phyloP scores from a whole-genome alignment of 83 land plant genomes.

The Thuja plicata region DNA sequence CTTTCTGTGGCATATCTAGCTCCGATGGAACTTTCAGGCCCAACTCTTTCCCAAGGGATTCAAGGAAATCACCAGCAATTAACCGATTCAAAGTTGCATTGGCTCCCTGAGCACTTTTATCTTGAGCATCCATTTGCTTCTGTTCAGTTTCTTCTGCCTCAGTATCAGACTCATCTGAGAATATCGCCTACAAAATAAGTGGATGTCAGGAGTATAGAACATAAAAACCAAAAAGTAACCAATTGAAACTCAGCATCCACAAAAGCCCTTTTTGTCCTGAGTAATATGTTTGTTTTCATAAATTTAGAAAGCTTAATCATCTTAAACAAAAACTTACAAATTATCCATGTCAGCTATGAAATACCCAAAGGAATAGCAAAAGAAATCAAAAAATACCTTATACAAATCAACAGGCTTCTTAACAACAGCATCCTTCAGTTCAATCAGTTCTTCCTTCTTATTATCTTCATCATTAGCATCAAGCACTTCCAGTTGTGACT shows the following conservation, averaged over 20 bases:
- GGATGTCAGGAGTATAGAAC: background rate
- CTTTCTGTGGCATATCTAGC: background rate
- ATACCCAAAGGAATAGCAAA: background rate
- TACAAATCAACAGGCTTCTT: slow-evolving; percentile 97
- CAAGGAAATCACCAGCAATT: slow-evolving; percentile 94
- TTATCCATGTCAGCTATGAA: background rate
- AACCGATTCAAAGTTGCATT: slow-evolving; percentile 76
- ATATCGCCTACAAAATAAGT: slow-evolving; percentile 74
- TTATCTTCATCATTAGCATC: slow-evolving; percentile 10
- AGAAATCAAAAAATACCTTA: slow-evolving; percentile 52
- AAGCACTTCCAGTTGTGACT: slow-evolving; percentile 15
- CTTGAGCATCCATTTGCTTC: slow-evolving; percentile 29
- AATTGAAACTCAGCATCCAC: background rate
- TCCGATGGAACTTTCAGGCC: slow-evolving; percentile 86
- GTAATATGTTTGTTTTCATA: background rate
- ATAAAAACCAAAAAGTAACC: background rate
- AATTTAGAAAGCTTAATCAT: background rate
- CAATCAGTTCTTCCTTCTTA: slow-evolving; percentile 21
- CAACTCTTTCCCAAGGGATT: slow-evolving; percentile 92
- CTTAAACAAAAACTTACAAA: background rate
- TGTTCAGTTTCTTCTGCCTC: slow-evolving; percentile 34
- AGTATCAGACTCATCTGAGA: slow-evolving; percentile 95
- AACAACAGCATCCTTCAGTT: slow-evolving; percentile 37
- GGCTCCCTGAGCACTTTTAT: slow-evolving; percentile 67
- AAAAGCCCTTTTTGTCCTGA: background rate